phyloP scores from a whole-genome alignment of 148 eudicot genomes.

The Limonium bicolor region DNA sequence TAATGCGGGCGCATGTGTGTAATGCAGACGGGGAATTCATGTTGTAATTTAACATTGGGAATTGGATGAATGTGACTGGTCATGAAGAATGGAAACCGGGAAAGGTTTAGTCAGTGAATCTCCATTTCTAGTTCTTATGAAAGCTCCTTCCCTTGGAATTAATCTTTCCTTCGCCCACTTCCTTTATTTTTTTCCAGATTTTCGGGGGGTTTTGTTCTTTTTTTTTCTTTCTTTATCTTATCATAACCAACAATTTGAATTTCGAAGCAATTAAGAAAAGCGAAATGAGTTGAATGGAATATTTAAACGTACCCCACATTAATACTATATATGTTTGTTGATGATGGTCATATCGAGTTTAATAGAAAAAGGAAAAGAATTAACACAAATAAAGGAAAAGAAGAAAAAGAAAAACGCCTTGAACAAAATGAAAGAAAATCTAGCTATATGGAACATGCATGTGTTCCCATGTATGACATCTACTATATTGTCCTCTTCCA shows the following conservation, averaged over 20 bases:
- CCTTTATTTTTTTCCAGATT: too few species aligned
- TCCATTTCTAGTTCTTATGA: constrained; percentile 17
- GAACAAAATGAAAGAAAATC: constrained; percentile 16
- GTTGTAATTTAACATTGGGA: constrained; percentile 1
- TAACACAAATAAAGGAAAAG: neutral
- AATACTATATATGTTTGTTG: neutral
- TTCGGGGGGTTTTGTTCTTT: too few species aligned
- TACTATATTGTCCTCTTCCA: constrained; percentile 9
- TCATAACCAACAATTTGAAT: too few species aligned
- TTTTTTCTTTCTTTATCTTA: too few species aligned
- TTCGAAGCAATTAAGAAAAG: too few species aligned
- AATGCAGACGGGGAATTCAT: neutral
- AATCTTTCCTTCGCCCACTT: too few species aligned
- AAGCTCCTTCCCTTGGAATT: constrained; percentile 2
- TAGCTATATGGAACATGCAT: constrained; percentile 6
- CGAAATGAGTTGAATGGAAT: neutral
- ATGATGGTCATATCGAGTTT: neutral
- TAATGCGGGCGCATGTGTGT: neutral
- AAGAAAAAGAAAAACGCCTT: constrained; percentile 4
- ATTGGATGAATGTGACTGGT: constrained; percentile 14
- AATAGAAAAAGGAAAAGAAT: neutral
- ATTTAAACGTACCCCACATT: neutral
- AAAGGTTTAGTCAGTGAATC: constrained; percentile 13
- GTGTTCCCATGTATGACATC: constrained; percentile 12
- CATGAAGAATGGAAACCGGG: constrained; percentile 13